These are phyloP conservation scores for Plenodomus lindquistii DNA, from an alignment of 2,329 filamentous ascomycete species.

Conservation along the genomic window DNA sequence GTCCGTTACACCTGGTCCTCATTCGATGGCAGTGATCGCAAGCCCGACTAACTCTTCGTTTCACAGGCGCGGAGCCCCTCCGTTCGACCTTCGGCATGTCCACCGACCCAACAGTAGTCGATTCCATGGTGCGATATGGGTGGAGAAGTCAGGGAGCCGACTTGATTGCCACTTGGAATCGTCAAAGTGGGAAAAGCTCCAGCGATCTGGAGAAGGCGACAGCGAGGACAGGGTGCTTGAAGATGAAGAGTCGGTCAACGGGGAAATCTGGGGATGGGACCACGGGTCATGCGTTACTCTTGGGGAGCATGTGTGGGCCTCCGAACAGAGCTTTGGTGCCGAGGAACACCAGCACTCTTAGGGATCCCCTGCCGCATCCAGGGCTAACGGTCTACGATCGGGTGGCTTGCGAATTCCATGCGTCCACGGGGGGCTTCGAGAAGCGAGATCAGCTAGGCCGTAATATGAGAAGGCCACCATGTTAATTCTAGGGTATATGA, in stretches of 20 bases:
- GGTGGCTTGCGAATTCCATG: conserved; percentile 44
- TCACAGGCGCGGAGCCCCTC: conserved; percentile 63
- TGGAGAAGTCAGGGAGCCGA: conserved; percentile 7
- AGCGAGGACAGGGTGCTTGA: conserved; percentile 2
- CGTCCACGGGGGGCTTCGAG: conserved; percentile 42
- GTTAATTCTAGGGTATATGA: conserved; percentile 32
- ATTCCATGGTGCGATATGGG: conserved; percentile 29
- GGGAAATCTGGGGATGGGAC: conserved; percentile 31
- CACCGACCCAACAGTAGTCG: conserved; percentile 11
- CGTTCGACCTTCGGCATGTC: conserved; percentile 38
- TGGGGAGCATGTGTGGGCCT: conserved; percentile 43
- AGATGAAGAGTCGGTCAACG: conserved; percentile 25
- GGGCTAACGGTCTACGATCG: conserved; percentile 32
- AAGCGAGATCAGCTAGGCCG: conserved; percentile 41
- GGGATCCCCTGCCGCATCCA: conserved; percentile 31
- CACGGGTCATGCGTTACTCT: conserved; percentile 40
- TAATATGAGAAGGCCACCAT: conserved; percentile 38
- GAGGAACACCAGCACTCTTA: conserved; percentile 34
- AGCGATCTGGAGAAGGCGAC: not conserved
- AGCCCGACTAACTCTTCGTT: conserved; percentile 85
- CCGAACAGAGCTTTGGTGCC: conserved; percentile 35
- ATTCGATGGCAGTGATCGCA: conserved; percentile 97
- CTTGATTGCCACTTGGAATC: conserved; percentile 5
- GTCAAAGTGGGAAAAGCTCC: not conserved
- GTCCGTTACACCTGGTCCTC: conserved; percentile 90